Percentiles rank a stretch among this genome's conserved stretches.
These are phyloP conservation scores for Acorus calamus DNA, from an alignment of 106 monocot species.

Conservation along the genomic window DNA sequence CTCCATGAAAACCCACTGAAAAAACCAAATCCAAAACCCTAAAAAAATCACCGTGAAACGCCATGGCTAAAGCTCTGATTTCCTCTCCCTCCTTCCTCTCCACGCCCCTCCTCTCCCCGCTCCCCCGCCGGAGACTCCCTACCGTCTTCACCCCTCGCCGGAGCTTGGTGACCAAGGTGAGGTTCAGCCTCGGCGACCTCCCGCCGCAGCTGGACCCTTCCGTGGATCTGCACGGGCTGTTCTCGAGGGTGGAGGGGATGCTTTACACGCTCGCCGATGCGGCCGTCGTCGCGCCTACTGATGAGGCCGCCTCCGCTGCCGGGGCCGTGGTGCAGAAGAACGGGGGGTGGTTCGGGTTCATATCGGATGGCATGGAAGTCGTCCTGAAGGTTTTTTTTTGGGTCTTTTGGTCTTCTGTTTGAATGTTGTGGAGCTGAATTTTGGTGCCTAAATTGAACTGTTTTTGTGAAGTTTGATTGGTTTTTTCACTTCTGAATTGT, in stretches of 20 bases:
- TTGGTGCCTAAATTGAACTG: background rate
- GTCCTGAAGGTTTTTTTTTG: constrained; percentile 62
- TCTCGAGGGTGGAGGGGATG: constrained; percentile 52
- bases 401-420: background rate
- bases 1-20: constrained; percentile 1
- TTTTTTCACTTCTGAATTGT: background rate
- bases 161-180: constrained; percentile 23
- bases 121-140: constrained; percentile 28
- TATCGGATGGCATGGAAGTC: constrained; percentile 87
- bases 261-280: constrained; percentile 90
- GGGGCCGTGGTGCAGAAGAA: constrained; percentile 50
- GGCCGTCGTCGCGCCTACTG: constrained; percentile 36
- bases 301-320: constrained; percentile 7
- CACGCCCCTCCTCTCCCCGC: constrained; percentile 20
- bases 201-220: constrained; percentile 25
- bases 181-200: constrained; percentile 50
- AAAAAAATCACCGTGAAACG: background rate
- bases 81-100: constrained; percentile 36
- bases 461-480: background rate
- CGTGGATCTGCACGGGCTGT: constrained; percentile 36
- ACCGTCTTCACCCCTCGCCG: constrained; percentile 15
- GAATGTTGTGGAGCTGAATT: no score
- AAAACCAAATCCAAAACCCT: constrained; percentile 6
- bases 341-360: constrained; percentile 95
- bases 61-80: constrained; percentile 53